Conservation (phyloP, 331 rosid species). For the Saraca asoca region DNA sequence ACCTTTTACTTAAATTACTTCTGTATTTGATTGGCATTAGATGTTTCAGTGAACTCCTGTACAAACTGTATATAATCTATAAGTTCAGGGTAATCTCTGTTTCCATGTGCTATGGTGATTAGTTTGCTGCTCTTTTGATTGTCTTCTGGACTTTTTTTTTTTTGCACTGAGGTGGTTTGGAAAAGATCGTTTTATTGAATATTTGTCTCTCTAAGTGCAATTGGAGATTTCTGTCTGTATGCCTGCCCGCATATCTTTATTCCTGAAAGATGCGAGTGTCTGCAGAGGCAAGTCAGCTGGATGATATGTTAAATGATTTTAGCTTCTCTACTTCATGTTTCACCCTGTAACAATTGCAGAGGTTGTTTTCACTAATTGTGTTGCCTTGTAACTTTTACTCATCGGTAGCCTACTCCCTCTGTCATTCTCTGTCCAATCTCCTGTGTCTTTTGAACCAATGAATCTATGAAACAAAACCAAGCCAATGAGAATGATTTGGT, state of each 20-base stretch:
- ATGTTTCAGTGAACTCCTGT: constrained; percentile 29
- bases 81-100: constrained; percentile 7
- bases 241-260: constrained; percentile 16
- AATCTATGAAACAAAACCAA: too few species aligned
- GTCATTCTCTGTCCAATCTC: too few species aligned
- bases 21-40: constrained; percentile 23
- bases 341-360: too few species aligned
- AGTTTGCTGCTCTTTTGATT: not conserved
- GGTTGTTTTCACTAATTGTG: too few species aligned
- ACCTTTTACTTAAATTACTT: constrained; percentile 8
- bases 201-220: not conserved
- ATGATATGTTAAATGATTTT: not conserved
- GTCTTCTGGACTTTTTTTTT: not conserved
- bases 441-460: too few species aligned
- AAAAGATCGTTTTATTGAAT: constrained; percentile 3
- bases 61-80: constrained; percentile 35
- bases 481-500: too few species aligned
- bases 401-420: too few species aligned
- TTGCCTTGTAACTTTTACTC: too few species aligned
- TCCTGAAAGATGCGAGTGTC: constrained; percentile 9
- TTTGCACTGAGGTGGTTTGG: not conserved
- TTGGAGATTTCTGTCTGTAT: constrained; percentile 1
- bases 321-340: not conserved
- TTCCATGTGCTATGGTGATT: not conserved
- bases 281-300: not conserved